Conservation (phyloP, 2,329 filamentous ascomycete species). For the Cercospora canescens region DNA sequence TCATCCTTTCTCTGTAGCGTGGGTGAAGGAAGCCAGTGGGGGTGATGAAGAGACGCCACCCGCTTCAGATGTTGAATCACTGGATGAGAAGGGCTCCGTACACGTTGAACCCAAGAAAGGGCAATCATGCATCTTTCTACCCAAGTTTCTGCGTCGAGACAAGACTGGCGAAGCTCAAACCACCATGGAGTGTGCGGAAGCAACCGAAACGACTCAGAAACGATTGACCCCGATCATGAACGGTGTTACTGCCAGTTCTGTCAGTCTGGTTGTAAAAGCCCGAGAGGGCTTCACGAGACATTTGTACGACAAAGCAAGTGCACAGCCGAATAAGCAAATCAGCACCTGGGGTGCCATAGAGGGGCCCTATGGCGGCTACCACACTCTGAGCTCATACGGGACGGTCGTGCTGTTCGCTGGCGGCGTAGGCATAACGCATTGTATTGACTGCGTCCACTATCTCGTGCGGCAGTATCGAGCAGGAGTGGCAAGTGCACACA, state of each 20-base stretch:
- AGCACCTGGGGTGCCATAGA: constrained; percentile 68
- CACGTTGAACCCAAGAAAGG: background rate
- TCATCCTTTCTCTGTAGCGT: constrained; percentile 53
- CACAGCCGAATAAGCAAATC: constrained; percentile 61
- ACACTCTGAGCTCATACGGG: constrained; percentile 72
- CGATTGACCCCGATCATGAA: background rate
- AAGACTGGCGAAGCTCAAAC: background rate
- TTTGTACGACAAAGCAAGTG: constrained; percentile 67
- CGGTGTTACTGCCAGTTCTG: constrained; percentile 50
- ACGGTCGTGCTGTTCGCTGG: constrained; percentile 78
- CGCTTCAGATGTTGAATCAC: background rate
- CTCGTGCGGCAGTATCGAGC: constrained; percentile 68
- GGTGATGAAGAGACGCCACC: background rate
- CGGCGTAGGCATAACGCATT: constrained; percentile 79
- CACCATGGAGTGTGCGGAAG: background rate
- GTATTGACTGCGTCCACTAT: constrained; percentile 72
- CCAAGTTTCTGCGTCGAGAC: background rate
- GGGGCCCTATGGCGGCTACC: constrained; percentile 73
- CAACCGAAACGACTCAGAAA: background rate
- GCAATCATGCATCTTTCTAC: background rate
- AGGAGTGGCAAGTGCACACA: constrained; percentile 69
- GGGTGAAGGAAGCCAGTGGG: constrained; percentile 38
- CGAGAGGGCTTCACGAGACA: constrained; percentile 72
- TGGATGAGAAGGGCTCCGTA: background rate
- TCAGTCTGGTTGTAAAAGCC: constrained; percentile 65